Base-by-base conservation (phyloP, 345 rosid species). In the Linum lewisii region DNA sequence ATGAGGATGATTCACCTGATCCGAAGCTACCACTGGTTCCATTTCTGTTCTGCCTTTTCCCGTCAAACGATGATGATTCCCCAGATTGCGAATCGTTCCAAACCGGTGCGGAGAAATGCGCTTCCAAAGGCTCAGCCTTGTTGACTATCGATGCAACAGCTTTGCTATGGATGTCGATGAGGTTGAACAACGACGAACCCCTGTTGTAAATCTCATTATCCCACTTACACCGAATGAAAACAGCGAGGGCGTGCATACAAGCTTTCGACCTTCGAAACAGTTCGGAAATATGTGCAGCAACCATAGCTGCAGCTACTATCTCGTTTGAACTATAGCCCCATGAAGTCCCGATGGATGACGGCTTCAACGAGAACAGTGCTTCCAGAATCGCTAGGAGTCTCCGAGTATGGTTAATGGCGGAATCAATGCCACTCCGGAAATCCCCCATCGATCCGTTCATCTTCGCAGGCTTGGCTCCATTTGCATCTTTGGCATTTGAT, bases 291-390 rank as follows among this genome's bases (percentile, higher is more conserved):
- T 92, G 98, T 62, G 98, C 98, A 2, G 98, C 98, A 70, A 92
- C 98, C 98, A 92, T 92, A 65, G 98, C 96, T n/a, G 98, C 98
- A 45, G 98, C 98, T 63, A 92, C 95, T 60, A 92, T 92, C 77
- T 92, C 98, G 59, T 82, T 83, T 23, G 98, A 92, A 69, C 96
- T 88, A 71, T 84, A 88, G 68, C 95, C 73, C 96, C 98, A 92
- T 54, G 93, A 82, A 21, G 95, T 86, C 60, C 98, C 96, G 55
- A 92, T 77, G 59, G 96, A 82, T 21, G 98, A 92, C 21, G 95
- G 98, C 79, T 92, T 84, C 68, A 92, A 60, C 26, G 93, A 92
- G 74, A 92, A 92, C 42, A 88, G 87, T 62, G 98, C 98, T 82
- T 88, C 98, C 36, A 92, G 62, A 75, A 92, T 92, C 55, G 88